phyloP scores from a whole-genome alignment of 495 filamentous ascomycete genomes.

The Aspergillus leporis region DNA sequence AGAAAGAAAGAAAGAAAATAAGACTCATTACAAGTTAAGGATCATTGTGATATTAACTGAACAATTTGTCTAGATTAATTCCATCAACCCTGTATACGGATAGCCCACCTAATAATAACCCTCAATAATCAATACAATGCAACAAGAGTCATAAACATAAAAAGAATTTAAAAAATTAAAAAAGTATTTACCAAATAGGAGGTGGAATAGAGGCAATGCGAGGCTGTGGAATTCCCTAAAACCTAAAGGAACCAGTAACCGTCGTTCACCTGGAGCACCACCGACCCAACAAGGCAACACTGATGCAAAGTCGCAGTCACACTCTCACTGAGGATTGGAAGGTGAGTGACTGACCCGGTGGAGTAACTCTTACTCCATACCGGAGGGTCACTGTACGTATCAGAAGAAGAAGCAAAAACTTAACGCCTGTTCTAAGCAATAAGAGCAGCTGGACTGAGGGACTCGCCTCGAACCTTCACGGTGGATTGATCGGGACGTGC shows the following conservation, averaged over 20 bases:
- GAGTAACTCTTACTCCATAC: neutral
- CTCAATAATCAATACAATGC: neutral
- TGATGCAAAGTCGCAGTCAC: slow-evolving; percentile 5
- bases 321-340: neutral
- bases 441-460: no score
- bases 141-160: neutral
- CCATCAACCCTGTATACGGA: neutral
- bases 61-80: neutral
- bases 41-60: neutral
- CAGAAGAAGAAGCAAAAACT: neutral
- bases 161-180: neutral
- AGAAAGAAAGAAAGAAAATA: slow-evolving; percentile 8
- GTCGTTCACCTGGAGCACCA: neutral
- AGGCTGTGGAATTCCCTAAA: slow-evolving; percentile 2
- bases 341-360: neutral
- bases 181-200: neutral
- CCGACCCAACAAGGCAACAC: slow-evolving; percentile 2
- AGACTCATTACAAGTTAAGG: neutral
- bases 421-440: neutral
- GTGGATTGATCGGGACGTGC: neutral
- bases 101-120: neutral
- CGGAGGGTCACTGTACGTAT: neutral
- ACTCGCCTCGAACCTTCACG: slow-evolving; percentile 1
- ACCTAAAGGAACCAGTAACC: neutral
- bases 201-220: slow-evolving; percentile 4